These are phyloP conservation scores for Leptographium galeiforme DNA, from an alignment of 2,329 filamentous ascomycete species.

Conservation along the genomic window DNA sequence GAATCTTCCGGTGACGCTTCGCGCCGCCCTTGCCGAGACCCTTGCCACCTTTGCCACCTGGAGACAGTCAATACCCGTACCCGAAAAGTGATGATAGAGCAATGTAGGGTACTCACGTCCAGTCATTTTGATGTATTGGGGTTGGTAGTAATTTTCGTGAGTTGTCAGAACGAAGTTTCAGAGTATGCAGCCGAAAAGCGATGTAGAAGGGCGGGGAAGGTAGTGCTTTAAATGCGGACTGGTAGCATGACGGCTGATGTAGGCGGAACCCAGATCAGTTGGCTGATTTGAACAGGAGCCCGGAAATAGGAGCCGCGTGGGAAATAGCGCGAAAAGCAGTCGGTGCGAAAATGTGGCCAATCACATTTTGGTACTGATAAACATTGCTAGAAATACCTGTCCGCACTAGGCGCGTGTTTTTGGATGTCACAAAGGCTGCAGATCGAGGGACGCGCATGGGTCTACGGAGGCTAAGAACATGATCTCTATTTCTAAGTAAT, in stretches of 20 bases:
- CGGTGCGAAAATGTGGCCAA: conserved; percentile 6
- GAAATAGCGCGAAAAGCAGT: background rate
- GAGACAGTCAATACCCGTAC: conserved; percentile 56
- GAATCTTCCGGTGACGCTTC: conserved; percentile 98
- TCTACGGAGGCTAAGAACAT: too few relatives aligned
- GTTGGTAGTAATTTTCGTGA: conserved; percentile 37
- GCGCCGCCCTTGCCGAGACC: conserved; percentile 95
- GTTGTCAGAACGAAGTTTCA: background rate
- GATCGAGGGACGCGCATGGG: too few relatives aligned
- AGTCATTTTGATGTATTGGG: conserved; percentile 24
- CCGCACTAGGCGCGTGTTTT: background rate
- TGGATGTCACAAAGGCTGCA: background rate
- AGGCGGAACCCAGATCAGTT: conserved; percentile 10
- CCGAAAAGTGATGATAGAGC: conserved; percentile 44
- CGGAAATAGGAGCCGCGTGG: background rate
- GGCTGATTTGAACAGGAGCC: conserved; percentile 8
- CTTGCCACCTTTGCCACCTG: conserved; percentile 92
- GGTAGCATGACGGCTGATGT: conserved; percentile 6
- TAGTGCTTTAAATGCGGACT: conserved; percentile 12
- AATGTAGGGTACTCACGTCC: conserved; percentile 15
- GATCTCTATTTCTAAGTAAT: too few relatives aligned
- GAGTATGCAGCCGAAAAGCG: background rate
- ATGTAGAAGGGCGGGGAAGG: background rate
- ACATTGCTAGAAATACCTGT: background rate
- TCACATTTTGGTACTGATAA: conserved; percentile 7